Base-by-base conservation (phyloP, 352 stramenopile genomes). In the Discostella stelligera region DNA sequence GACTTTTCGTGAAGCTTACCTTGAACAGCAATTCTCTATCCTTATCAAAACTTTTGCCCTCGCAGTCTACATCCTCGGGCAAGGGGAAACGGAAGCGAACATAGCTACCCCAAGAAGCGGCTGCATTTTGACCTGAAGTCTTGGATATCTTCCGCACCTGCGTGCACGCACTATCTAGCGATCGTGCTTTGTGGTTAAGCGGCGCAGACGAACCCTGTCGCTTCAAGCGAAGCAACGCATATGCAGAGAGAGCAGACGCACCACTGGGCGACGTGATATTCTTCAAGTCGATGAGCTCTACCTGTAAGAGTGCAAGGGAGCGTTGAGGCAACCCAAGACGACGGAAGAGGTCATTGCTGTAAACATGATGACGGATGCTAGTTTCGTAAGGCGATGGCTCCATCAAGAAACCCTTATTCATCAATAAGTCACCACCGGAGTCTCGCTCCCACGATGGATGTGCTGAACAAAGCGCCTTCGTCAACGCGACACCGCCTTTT, bases 281-380 rank as follows among this genome's bases (percentile, higher is more conserved):
- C 74, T 94, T 94, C 39, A 94, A 77, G 73, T 94, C 90, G 2
- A 94, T 77, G 9, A 94, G 64, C 56, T 93, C 86, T 10, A 94
- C 87, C 77, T 93, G 88, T 32, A 94, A 70, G 14, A 94, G 69
- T 18, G 88, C 87, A 44, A 94, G 21, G 58, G 91, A 94, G 21
- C 90, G 85, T 53, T 90, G 84, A 30, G 86, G 83, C 30, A 92
- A 65, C 6, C 84, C 62, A 10, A 92, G 52, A 16, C 78, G 70
- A 27, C 84, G 67, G 55, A 89, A 94, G 23, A 94, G 53, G 13
- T 79, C 76, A 74, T 94, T 94, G n/a, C 88, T 78, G 67, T 94
- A 93, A 4, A 94, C 66, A 74, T 93, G 82, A 60, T 91, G 76
- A 21, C 88, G 66, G 70, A 94, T 90, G 48, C 80, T 89, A 60